Conservation (phyloP, 306 rosid species). For the Medicago truncatula region DNA sequence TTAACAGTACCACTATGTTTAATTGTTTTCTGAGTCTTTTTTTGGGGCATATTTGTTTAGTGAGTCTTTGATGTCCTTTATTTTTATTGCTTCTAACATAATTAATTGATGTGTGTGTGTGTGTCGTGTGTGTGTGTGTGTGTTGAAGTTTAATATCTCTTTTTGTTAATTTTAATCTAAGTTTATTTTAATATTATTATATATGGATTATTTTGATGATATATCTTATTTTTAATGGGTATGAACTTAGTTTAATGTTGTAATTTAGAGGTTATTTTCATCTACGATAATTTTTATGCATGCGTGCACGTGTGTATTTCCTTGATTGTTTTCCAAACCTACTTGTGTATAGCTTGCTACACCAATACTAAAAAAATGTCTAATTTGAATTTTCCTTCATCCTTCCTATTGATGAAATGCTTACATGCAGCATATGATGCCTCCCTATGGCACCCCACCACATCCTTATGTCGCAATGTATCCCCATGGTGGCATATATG, state of each 20-base stretch:
- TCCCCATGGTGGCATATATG: slow-evolving; percentile 98
- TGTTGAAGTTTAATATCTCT: not conserved
- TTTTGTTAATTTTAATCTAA: no score
- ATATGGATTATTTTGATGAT: not conserved
- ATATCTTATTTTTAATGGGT: not conserved
- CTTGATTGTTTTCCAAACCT: slow-evolving; percentile 30
- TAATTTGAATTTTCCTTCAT: slow-evolving; percentile 25
- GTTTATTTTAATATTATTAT: not conserved
- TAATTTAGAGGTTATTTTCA: not conserved
- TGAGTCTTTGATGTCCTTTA: not conserved
- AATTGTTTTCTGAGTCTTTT: not conserved
- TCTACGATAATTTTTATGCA: not conserved
- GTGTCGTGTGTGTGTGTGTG: no score
- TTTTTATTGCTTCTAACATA: no score
- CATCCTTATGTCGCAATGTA: slow-evolving; percentile 99
- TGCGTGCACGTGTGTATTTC: not conserved
- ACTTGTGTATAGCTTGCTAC: slow-evolving; percentile 16
- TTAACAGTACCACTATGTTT: not conserved
- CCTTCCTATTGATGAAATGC: slow-evolving; percentile 30
- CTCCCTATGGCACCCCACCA: slow-evolving; percentile 96
- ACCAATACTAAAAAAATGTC: slow-evolving; percentile 16
- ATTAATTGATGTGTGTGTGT: no score
- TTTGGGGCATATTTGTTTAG: not conserved
- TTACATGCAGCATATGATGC: slow-evolving; percentile 91
- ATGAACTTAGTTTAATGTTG: not conserved